Conservation (phyloP, 1,284 basidiomycete species). For the Macrocystidia cucumis region DNA sequence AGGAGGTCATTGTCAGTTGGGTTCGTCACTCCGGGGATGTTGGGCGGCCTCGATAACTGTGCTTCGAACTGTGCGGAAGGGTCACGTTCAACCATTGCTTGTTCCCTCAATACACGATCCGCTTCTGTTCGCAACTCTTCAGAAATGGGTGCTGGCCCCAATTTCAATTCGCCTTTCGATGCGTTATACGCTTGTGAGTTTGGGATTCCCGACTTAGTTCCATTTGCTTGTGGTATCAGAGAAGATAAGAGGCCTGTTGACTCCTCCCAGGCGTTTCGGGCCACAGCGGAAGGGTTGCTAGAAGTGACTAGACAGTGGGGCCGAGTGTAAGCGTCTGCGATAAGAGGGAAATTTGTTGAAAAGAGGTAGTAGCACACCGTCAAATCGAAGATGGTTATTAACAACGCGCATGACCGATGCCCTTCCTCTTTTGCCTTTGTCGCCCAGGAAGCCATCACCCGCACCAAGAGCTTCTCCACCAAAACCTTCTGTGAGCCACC, state of each 20-base stretch:
- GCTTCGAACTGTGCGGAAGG: conserved; percentile 57
- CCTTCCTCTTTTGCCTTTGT: conserved; percentile 71
- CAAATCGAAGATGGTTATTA: conserved; percentile 88
- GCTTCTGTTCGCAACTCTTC: conserved; percentile 79
- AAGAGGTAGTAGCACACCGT: conserved; percentile 48
- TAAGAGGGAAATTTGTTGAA: conserved; percentile 7
- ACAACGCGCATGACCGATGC: conserved; percentile 89
- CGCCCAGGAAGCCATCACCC: conserved; percentile 78
- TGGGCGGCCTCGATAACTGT: conserved; percentile 39
- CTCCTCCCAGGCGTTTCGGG: conserved; percentile 69
- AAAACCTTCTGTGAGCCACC: conserved; percentile 93
- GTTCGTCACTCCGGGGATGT: conserved; percentile 43
- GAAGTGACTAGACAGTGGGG: conserved; percentile 58
- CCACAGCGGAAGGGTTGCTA: conserved; percentile 56
- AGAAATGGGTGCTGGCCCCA: conserved; percentile 72
- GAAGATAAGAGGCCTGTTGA: conserved; percentile 75
- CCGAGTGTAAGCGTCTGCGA: conserved; percentile 16
- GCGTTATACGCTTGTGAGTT: conserved; percentile 70
- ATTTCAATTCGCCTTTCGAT: conserved; percentile 70
- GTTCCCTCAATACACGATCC: conserved; percentile 64
- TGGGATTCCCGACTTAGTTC: conserved; percentile 29
- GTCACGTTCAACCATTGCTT: conserved; percentile 65
- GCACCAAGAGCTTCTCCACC: conserved; percentile 80
- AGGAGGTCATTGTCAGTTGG: conserved; percentile 72
- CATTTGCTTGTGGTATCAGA: conserved; percentile 58